These are phyloP conservation scores for Suhomyces atakaporum DNA, from an alignment of 1,139 yeast genomes.

Conservation along the genomic window DNA sequence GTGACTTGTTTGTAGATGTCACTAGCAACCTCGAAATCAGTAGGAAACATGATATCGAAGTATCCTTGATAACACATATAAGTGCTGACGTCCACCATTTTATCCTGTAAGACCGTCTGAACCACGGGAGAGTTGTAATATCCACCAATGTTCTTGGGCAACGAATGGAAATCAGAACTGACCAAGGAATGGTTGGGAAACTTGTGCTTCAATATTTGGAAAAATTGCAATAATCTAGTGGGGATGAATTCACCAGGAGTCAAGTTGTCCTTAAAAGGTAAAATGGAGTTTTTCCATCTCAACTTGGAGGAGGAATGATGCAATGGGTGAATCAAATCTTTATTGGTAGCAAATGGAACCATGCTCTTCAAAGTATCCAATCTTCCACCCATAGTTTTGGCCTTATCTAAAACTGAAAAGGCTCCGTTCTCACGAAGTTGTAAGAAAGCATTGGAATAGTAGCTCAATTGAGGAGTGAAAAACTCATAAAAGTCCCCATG, in stretches of 20 bases:
- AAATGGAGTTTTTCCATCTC: conserved; percentile 31
- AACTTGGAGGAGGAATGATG: conserved; percentile 38
- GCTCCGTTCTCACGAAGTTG: conserved; percentile 53
- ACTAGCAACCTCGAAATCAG: conserved; percentile 66
- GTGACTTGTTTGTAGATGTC: conserved; percentile 66
- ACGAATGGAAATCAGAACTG: conserved; percentile 70
- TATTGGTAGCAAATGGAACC: conserved; percentile 33
- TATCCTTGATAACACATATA: conserved; percentile 84
- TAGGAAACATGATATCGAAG: conserved; percentile 86
- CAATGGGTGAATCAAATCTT: conserved; percentile 43
- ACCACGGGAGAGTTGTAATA: conserved; percentile 77
- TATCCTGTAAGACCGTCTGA: conserved; percentile 70
- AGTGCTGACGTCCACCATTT: conserved; percentile 69
- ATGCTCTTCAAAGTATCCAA: conserved; percentile 29
- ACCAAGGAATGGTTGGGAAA: conserved; percentile 78
- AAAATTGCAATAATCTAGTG: conserved; percentile 67
- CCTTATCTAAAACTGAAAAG: conserved; percentile 32
- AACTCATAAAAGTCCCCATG: conserved; percentile 78
- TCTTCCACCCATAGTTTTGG: conserved; percentile 23
- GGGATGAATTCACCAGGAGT: conserved; percentile 83
- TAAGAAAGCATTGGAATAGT: conserved; percentile 57
- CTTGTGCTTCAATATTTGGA: conserved; percentile 59
- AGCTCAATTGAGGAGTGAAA: conserved; percentile 67
- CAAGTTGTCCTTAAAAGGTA: conserved; percentile 68
- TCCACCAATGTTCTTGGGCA: conserved; percentile 65